These are phyloP conservation scores for Teratosphaeria gauchensis DNA, from an alignment of 2,329 filamentous ascomycete species.

Conservation along the genomic window DNA sequence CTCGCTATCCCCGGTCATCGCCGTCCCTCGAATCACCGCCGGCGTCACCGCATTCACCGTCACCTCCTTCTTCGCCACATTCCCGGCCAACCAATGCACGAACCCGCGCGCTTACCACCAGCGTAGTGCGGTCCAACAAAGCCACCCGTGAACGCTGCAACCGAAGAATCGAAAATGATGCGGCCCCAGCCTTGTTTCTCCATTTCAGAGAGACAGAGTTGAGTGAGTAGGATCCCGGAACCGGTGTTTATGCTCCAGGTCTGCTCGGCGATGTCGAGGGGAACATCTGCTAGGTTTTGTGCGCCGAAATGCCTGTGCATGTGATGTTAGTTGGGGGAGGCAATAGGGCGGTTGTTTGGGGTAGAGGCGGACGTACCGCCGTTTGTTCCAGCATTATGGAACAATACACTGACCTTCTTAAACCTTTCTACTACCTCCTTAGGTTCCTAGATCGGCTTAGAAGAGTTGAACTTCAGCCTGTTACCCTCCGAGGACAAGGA, in stretches of 20 bases:
- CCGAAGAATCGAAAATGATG: conserved; percentile 29
- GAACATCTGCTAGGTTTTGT: conserved; percentile 22
- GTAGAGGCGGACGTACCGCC: conserved; percentile 7
- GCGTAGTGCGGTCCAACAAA: conserved; percentile 34
- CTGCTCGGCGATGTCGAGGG: conserved; percentile 28
- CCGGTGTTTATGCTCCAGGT: conserved; percentile 31
- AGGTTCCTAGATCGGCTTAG: conserved; percentile 16
- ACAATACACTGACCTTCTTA: conserved; percentile 31
- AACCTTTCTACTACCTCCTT: conserved; percentile 23
- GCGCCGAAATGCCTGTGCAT: conserved; percentile 10
- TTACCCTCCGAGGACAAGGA: conserved; percentile 15
- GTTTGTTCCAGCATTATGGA: conserved; percentile 30
- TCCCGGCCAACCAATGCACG: conserved; percentile 36
- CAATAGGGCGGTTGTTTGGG: too few species aligned
- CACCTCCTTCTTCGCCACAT: conserved; percentile 35
- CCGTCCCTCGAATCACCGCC: conserved; percentile 33
- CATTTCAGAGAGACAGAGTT: conserved; percentile 31
- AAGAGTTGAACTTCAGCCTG: conserved; percentile 24
- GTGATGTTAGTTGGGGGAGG: not conserved
- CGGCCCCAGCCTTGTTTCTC: conserved; percentile 28
- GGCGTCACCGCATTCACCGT: conserved; percentile 42
- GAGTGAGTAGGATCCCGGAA: conserved; percentile 28
- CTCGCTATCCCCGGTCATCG: conserved; percentile 32
- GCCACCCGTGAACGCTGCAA: conserved; percentile 32
- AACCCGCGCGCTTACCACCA: conserved; percentile 33